Conservation (phyloP, 179 eudicot species). For the Dionaea muscipula region DNA sequence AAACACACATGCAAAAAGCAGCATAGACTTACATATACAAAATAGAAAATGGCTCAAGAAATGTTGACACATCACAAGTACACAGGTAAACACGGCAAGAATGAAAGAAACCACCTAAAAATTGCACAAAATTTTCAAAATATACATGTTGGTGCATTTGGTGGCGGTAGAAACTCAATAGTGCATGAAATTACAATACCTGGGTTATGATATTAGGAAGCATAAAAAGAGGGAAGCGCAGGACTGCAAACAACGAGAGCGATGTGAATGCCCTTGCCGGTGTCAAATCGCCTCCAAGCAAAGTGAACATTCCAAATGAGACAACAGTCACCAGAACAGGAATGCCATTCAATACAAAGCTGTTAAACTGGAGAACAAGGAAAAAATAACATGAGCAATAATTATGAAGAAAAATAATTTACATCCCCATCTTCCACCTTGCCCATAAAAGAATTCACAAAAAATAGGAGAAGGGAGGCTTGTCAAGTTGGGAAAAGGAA, state of each 20-base stretch:
- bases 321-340: constrained; percentile 79
- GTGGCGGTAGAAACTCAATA: neutral
- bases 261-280: constrained; percentile 94
- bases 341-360: constrained; percentile 63
- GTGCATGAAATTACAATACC: constrained; percentile 24
- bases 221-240: constrained; percentile 74
- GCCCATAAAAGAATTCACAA: neutral
- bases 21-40: too few species aligned
- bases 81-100: too few species aligned
- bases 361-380: constrained; percentile 52
- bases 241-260: constrained; percentile 73
- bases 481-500: neutral
- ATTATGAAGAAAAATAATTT: neutral
- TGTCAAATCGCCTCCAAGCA: constrained; percentile 86
- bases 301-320: constrained; percentile 67
- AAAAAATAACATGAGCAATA: neutral
- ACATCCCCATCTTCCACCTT: neutral
- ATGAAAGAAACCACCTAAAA: neutral
- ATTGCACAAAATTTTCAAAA: neutral
- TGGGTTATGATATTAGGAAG: constrained; percentile 81
- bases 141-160: neutral
- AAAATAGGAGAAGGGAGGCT: neutral
- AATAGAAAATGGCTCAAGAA: too few species aligned
- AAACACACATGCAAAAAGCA: too few species aligned
- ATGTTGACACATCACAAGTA: too few species aligned